A percentile compares a stretch with the other conserved stretches of the same genome.
phyloP scores from a whole-genome alignment of 192 early-diverging fungal genomes.

The Geosiphon pyriformis region DNA sequence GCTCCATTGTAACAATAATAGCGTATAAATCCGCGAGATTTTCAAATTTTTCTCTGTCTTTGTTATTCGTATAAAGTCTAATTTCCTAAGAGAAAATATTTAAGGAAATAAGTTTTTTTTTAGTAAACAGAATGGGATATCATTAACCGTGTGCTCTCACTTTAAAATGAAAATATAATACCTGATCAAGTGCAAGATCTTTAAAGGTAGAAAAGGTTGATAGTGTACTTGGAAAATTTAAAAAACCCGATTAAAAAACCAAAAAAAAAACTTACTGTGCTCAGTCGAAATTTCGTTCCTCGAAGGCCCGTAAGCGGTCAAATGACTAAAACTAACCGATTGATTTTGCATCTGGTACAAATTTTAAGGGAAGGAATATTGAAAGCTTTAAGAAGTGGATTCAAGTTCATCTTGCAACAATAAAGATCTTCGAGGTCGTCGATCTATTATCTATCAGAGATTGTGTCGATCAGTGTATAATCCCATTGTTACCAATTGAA shows the following conservation, averaged over 20 bases:
- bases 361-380: too few relatives aligned
- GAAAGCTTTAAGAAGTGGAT: too few relatives aligned
- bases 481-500: too few relatives aligned
- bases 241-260: neutral
- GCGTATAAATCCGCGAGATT: constrained; percentile 90
- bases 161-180: neutral
- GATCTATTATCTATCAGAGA: too few relatives aligned
- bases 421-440: too few relatives aligned
- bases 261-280: constrained; percentile 6
- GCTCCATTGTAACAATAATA: constrained; percentile 87
- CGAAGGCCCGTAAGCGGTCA: constrained; percentile 4
- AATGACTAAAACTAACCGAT: constrained; percentile 7
- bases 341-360: too few relatives aligned
- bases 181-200: constrained; percentile 12
- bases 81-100: constrained; percentile 53
- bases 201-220: neutral
- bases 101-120: neutral
- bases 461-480: too few relatives aligned
- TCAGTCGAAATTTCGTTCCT: neutral
- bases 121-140: neutral
- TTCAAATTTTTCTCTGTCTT: constrained; percentile 87
- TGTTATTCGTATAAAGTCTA: constrained; percentile 70
- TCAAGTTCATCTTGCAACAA: too few relatives aligned
- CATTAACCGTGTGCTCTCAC: neutral
- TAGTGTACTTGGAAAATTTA: neutral